Evolutionary conservation across 2,329 filamentous ascomycete genomes (phyloP), one percentile per base, ranked within the genome.

Genomic region (Phialocephala subalpina): DNA sequence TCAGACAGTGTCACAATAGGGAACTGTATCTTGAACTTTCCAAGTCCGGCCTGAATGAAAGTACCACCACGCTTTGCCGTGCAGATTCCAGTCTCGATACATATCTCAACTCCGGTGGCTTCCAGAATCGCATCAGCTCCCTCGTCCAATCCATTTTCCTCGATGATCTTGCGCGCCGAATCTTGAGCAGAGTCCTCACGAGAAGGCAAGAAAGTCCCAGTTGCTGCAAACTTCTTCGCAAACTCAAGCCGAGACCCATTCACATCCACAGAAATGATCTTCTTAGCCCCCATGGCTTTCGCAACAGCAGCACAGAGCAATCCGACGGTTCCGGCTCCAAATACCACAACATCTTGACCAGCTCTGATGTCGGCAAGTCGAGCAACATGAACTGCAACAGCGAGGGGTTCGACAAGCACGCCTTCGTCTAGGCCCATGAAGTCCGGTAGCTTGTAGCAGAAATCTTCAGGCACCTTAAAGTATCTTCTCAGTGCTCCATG

Each of bases 121-220:
- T 85, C 84, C 2, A 86, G 69, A 1, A 86, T 82, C 2, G 83
- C 77, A 69, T 86, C 83, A 0, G 80, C 79, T 0, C 83, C 84
- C 25, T 83, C 78, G 0, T 77, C 78, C 0, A 85, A 75, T 1
- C 65, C 71, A 58, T 79, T 81, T 8, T 75, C 47, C 29, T 77
- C 67, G 7, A 80, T 77, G 20, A 86, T 82, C 3, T 75, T 72
- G 52, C 76, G 72, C 0, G 79, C 82, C 5, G 81, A 71, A 9
- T 77, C 74, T 40, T 79, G 77, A 12, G 78, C 76, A 35, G 78
- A 76, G 40, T 80, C 76, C 1, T 78, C 74, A 0, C 77, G 77
- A 1, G 11, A 3, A 2, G 69, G 63, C 3, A 62, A 38, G 55
- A 59, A 66, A 0, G 62, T 59, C 1, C 35, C 57, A 2, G 62